A percentile compares a stretch with the other conserved stretches of the same genome.
Conservation (phyloP, 148 eudicot genomes). For the Spergularia bocconei region DNA sequence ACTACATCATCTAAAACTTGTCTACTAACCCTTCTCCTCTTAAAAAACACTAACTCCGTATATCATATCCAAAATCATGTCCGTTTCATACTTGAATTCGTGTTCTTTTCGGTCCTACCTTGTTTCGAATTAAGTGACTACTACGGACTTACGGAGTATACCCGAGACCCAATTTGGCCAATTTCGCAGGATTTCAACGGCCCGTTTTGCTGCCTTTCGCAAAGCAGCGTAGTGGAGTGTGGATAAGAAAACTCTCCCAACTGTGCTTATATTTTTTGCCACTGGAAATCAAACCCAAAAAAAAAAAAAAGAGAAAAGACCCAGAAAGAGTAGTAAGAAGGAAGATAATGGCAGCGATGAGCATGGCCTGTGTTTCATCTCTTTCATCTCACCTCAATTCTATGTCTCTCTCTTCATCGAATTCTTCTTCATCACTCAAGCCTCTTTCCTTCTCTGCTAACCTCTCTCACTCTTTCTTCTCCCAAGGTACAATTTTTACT, state of each 20-base stretch:
- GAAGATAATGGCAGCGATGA: slow-evolving; percentile 26
- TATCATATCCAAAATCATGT: no score
- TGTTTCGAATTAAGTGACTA: no score
- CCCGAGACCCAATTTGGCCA: no score
- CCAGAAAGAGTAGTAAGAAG: not conserved
- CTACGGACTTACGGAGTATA: no score
- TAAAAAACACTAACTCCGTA: no score
- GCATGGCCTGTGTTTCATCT: slow-evolving; percentile 32
- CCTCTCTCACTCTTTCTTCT: slow-evolving; percentile 42
- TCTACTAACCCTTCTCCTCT: no score
- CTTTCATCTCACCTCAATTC: slow-evolving; percentile 42
- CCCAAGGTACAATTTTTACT: slow-evolving; percentile 48
- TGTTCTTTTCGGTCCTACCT: no score
- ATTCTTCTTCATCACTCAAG: slow-evolving; percentile 18
- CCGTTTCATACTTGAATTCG: no score
- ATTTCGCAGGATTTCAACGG: no score
- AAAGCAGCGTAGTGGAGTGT: not conserved
- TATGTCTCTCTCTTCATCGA: slow-evolving; percentile 35
- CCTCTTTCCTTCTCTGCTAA: slow-evolving; percentile 55
- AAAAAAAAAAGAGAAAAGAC: not conserved
- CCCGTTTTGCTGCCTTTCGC: no score
- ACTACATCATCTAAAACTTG: no score
- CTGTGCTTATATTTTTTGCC: no score
- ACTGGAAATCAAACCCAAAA: not conserved
- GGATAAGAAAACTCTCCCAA: slow-evolving; percentile 19